Conservation (phyloP, 495 filamentous ascomycete genomes). For the Margaritispora aquatica region DNA sequence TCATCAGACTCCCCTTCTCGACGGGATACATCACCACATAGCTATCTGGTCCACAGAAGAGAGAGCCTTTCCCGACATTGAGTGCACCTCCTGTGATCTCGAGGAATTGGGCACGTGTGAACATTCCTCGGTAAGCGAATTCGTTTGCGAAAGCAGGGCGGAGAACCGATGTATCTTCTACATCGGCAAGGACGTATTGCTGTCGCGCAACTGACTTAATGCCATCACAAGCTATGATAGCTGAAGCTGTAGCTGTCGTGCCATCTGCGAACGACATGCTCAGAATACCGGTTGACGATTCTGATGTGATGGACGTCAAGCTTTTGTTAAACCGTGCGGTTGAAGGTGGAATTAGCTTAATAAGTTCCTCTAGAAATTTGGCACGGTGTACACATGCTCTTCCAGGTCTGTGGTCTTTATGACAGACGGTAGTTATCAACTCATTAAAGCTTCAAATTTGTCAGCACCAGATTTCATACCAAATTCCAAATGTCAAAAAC, state of each 20-base stretch:
- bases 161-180: background rate
- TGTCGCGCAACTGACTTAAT: constrained; percentile 40
- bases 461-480: constrained; percentile 18
- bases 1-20: background rate
- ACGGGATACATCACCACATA: background rate
- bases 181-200: background rate
- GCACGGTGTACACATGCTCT: constrained; percentile 10
- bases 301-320: background rate
- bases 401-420: background rate
- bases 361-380: constrained; percentile 20
- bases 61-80: background rate
- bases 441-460: background rate
- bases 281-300: background rate
- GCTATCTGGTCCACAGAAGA: background rate
- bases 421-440: background rate
- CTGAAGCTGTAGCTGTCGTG: constrained; percentile 35
- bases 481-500: background rate
- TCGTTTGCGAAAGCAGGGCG: background rate
- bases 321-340: constrained; percentile 17
- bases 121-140: background rate
- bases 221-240: constrained; percentile 57
- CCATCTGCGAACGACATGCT: constrained; percentile 28
- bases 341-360: constrained; percentile 10
- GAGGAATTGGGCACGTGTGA: background rate
- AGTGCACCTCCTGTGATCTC: background rate